phyloP scores from a whole-genome alignment of 1,284 basidiomycete genomes.

The Mycena citricolor region DNA sequence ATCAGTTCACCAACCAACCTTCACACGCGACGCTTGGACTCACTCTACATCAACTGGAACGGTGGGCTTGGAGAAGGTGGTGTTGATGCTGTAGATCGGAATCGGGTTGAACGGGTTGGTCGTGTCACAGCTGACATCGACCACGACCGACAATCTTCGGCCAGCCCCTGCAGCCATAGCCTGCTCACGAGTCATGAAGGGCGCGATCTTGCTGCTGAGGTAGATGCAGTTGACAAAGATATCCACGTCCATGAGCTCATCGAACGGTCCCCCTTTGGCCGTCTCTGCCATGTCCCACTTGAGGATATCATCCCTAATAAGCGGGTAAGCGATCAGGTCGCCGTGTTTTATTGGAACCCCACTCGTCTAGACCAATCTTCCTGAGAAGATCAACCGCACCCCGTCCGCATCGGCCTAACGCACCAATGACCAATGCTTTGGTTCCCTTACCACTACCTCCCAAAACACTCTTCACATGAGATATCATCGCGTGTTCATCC shows the following conservation, averaged over 20 bases:
- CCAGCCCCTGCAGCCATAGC: slow-evolving; percentile 71
- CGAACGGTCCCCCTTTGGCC: slow-evolving; percentile 95
- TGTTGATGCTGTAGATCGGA: slow-evolving; percentile 95
- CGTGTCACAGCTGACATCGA: slow-evolving; percentile 99
- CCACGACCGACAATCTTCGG: slow-evolving; percentile 81
- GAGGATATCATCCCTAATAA: slow-evolving; percentile 83
- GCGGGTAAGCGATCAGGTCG: slow-evolving; percentile 10
- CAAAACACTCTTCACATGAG: slow-evolving; percentile 66
- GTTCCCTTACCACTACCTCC: slow-evolving; percentile 75
- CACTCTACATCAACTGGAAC: slow-evolving; percentile 83
- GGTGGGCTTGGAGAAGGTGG: slow-evolving; percentile 92
- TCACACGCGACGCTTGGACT: too few species aligned
- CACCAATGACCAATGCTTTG: slow-evolving; percentile 93
- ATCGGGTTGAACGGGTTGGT: slow-evolving; percentile 99
- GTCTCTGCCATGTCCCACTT: slow-evolving; percentile 99
- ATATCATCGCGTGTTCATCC: slow-evolving; percentile 83
- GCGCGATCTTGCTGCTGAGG: slow-evolving; percentile 85
- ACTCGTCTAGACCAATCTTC: slow-evolving; percentile 93
- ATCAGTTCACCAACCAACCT: too few species aligned
- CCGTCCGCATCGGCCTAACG: slow-evolving; percentile 93
- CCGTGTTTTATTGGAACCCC: slow-evolving; percentile 35
- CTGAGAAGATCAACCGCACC: slow-evolving; percentile 94
- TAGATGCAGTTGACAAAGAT: slow-evolving; percentile 99
- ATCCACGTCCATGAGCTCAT: slow-evolving; percentile 95
- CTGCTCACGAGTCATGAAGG: slow-evolving; percentile 80